Percentiles rank a stretch among this genome's conserved stretches.
phyloP scores from a whole-genome alignment of 257 asterid species.

The Nicotiana paniculata region DNA sequence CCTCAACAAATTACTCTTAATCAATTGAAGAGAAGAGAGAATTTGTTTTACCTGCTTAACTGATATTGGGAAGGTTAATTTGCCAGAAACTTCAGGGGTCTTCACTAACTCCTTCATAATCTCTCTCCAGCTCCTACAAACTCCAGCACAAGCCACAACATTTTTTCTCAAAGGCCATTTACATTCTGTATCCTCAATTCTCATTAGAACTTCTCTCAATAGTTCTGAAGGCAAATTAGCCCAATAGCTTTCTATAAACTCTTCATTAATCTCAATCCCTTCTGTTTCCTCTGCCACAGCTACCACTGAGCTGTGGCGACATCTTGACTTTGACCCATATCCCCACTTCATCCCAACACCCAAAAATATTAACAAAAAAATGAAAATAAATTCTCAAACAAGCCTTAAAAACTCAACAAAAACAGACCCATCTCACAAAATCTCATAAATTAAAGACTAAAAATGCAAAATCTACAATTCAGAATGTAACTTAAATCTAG shows the following conservation, averaged over 20 bases:
- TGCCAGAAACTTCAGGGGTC: constrained; percentile 68
- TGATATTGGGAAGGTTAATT: constrained; percentile 70
- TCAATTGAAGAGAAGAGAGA: background rate
- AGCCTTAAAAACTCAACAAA: background rate
- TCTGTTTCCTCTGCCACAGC: constrained; percentile 29
- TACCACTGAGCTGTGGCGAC: constrained; percentile 57
- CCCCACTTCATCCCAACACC: constrained; percentile 50
- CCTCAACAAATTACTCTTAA: background rate
- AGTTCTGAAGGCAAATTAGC: constrained; percentile 68
- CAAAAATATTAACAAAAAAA: background rate
- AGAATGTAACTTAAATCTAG: background rate
- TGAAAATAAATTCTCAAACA: background rate
- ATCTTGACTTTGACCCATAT: constrained; percentile 68
- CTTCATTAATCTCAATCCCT: constrained; percentile 10
- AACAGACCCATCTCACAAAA: background rate
- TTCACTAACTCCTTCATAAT: constrained; percentile 66
- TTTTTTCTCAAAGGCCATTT: constrained; percentile 74
- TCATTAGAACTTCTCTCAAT: constrained; percentile 62
- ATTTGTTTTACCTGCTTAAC: constrained; percentile 62
- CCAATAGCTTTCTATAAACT: constrained; percentile 41
- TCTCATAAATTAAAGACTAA: background rate
- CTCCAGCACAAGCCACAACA: constrained; percentile 89
- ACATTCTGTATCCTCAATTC: constrained; percentile 55
- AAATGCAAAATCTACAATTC: background rate
- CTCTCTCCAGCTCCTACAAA: constrained; percentile 84